phyloP scores from a whole-genome alignment of 306 rosid species.

The Trichosanthes cucumerina region DNA sequence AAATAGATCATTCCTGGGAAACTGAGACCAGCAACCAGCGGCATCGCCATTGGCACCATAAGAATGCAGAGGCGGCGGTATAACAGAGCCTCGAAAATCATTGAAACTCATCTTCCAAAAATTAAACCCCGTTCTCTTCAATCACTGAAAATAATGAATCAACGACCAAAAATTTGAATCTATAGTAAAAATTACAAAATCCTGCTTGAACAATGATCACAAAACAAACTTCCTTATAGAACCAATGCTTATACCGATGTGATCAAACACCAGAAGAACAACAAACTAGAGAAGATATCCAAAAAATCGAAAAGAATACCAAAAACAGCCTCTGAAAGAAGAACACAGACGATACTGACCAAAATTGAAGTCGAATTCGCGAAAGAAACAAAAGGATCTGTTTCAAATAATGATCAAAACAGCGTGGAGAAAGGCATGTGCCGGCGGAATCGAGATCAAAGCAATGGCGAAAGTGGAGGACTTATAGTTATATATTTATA shows the following conservation, averaged over 20 bases:
- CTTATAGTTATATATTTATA: background rate
- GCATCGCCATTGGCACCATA: conserved; percentile 39
- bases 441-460: background rate
- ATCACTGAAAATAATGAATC: background rate
- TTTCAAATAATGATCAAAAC: background rate
- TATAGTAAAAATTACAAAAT: background rate
- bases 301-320: background rate
- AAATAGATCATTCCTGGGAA: conserved; percentile 29
- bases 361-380: background rate
- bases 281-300: background rate
- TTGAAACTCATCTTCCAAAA: conserved; percentile 44
- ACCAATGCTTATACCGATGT: background rate
- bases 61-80: conserved; percentile 26
- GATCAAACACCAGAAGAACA: background rate
- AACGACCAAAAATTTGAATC: background rate
- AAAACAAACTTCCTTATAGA: background rate
- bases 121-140: background rate
- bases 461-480: background rate
- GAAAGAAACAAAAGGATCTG: background rate
- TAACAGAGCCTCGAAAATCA: conserved; percentile 31
- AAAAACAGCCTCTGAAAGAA: background rate
- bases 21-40: conserved; percentile 46
- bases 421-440: background rate
- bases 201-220: background rate
- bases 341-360: background rate